These are phyloP conservation scores for Thelephora terrestris DNA, from an alignment of 1,284 basidiomycete species.

Conservation along the genomic window DNA sequence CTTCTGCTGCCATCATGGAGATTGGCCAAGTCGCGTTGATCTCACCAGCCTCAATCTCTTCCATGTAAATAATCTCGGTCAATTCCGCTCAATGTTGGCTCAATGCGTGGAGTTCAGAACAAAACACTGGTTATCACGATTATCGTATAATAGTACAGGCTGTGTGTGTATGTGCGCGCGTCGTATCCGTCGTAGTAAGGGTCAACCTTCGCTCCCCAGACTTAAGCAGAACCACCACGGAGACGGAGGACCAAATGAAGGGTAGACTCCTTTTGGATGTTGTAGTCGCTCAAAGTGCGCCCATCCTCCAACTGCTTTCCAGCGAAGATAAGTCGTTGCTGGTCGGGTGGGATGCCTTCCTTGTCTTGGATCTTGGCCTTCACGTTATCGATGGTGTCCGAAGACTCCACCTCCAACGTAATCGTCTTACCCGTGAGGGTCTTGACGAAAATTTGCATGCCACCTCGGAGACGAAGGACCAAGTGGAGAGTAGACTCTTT, in stretches of 20 bases:
- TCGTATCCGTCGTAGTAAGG: too few relatives aligned
- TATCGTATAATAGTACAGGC: too few relatives aligned
- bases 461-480: conserved; percentile 60
- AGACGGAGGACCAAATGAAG: conserved; percentile 46
- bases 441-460: conserved; percentile 75
- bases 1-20: too few relatives aligned
- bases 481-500: conserved; percentile 63
- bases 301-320: conserved; percentile 76
- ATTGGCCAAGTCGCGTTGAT: too few relatives aligned
- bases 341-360: conserved; percentile 79
- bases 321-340: conserved; percentile 77
- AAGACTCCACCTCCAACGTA: conserved; percentile 82
- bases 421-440: conserved; percentile 79
- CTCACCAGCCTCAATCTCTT: too few relatives aligned
- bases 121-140: too few relatives aligned
- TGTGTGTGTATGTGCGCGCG: too few relatives aligned
- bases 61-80: too few relatives aligned
- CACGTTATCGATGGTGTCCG: conserved; percentile 84
- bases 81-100: too few relatives aligned
- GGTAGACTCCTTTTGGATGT: conserved; percentile 65
- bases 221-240: conserved; percentile 24
- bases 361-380: conserved; percentile 82
- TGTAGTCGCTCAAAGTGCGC: conserved; percentile 71
- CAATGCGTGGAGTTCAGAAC: too few relatives aligned
- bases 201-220: too few relatives aligned